These are phyloP conservation scores for Breviolum minutum DNA, from an alignment of 73 alveolate species.

Conservation along the genomic window DNA sequence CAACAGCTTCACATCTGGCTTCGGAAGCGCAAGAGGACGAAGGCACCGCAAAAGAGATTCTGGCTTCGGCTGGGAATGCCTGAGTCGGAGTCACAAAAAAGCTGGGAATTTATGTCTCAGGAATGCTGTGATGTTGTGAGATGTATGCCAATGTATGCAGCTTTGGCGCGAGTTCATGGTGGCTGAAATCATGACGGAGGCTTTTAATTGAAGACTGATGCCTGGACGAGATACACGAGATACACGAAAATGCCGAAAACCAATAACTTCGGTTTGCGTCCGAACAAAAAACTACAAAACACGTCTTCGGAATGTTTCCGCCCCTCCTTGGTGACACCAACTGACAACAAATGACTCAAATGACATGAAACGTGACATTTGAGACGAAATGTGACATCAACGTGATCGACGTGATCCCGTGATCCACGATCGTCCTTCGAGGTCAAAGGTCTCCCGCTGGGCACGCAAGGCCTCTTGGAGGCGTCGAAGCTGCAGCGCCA, in stretches of 20 bases:
- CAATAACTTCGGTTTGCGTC: no score
- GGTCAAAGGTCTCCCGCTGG: slow-evolving; percentile 34
- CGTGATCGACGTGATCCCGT: not conserved
- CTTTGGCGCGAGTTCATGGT: not conserved
- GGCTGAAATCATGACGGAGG: slow-evolving; percentile 33
- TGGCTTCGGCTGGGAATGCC: not conserved
- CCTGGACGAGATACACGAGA: not conserved
- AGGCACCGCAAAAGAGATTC: not conserved
- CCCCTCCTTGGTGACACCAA: no score
- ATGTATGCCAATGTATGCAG: not conserved
- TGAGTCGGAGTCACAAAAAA: not conserved
- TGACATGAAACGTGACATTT: not conserved
- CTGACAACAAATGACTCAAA: no score
- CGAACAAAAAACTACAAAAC: no score
- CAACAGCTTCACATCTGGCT: slow-evolving; percentile 1
- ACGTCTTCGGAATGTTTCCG: no score
- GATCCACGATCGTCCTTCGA: not conserved
- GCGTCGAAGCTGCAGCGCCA: slow-evolving; percentile 54
- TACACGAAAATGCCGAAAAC: not conserved
- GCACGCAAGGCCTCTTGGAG: slow-evolving; percentile 52
- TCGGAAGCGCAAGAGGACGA: slow-evolving; percentile 21
- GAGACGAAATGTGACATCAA: not conserved
- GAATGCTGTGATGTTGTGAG: not conserved
- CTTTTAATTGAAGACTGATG: not conserved
- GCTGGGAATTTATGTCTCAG: no score